Evolutionary conservation across 2,329 filamentous ascomycete species (phyloP).

Genomic region (Fusarium goolgardi): DNA sequence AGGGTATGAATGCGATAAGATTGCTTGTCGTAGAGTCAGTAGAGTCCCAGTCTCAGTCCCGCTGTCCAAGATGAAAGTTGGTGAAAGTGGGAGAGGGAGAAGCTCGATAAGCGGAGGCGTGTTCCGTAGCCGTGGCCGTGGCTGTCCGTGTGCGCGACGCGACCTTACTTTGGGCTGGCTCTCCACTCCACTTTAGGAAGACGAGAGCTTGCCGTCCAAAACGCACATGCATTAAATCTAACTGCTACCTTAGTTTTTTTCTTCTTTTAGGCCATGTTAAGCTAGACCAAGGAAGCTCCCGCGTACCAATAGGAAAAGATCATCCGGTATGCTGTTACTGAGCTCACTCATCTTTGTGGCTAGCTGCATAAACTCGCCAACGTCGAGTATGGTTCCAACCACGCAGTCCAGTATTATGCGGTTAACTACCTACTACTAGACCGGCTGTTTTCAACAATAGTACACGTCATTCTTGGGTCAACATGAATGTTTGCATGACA

Average conservation of each 20-base stretch:
- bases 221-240: constrained; percentile 6
- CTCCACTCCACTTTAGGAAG: constrained; percentile 30
- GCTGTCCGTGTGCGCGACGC: constrained; percentile 41
- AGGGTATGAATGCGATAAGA: constrained; percentile 11
- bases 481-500: neutral
- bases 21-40: constrained; percentile 22
- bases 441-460: neutral
- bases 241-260: neutral
- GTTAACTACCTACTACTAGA: neutral
- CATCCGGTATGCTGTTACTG: constrained; percentile 18
- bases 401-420: neutral
- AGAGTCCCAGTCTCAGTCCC: constrained; percentile 4
- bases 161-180: constrained; percentile 32
- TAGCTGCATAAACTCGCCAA: constrained; percentile 26
- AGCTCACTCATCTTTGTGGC: constrained; percentile 17
- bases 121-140: constrained; percentile 17
- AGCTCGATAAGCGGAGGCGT: constrained; percentile 43
- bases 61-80: constrained; percentile 24
- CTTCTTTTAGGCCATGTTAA: neutral
- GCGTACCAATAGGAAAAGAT: constrained; percentile 23
- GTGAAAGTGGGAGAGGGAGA: constrained; percentile 39
- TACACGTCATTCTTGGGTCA: constrained; percentile 26
- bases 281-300: constrained; percentile 20
- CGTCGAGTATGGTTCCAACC: constrained; percentile 3
- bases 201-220: constrained; percentile 10